Evolutionary conservation across 2,329 filamentous ascomycete genomes (phyloP).

Genomic region (Tolypocladium ophioglossoides): DNA sequence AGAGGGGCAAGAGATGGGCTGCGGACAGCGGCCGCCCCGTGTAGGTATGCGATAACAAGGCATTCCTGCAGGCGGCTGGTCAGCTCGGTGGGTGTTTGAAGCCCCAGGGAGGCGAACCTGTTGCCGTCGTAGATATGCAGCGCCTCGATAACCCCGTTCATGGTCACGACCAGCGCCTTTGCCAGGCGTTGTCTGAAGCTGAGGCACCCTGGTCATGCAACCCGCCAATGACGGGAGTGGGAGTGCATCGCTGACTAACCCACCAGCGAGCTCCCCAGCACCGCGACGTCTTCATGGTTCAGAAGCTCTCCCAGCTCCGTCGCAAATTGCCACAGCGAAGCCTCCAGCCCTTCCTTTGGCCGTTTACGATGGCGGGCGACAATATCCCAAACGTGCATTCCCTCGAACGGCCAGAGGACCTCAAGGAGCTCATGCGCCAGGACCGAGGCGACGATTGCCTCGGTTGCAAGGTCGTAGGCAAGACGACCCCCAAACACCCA

Average conservation of each 20-base stretch:
- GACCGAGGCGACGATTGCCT: conserved; percentile 56
- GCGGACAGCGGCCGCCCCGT: conserved; percentile 70
- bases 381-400: conserved; percentile 39
- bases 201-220: background rate
- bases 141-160: conserved; percentile 86
- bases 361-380: conserved; percentile 20
- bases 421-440: conserved; percentile 45
- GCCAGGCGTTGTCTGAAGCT: conserved; percentile 8
- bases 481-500: conserved; percentile 14
- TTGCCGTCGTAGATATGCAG: conserved; percentile 96
- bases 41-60: conserved; percentile 84
- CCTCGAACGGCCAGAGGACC: conserved; percentile 50
- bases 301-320: background rate
- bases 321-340: background rate
- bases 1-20: conserved; percentile 69
- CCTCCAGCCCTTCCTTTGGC: background rate
- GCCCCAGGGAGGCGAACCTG: conserved; percentile 47
- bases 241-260: background rate
- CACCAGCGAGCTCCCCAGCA: background rate
- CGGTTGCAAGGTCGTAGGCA: conserved; percentile 62
- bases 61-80: conserved; percentile 46
- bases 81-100: background rate
- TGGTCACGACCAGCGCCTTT: conserved; percentile 34
- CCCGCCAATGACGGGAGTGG: background rate
- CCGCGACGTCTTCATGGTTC: background rate